Conservation (phyloP, 345 rosid species). For the Populus pruinosa region DNA sequence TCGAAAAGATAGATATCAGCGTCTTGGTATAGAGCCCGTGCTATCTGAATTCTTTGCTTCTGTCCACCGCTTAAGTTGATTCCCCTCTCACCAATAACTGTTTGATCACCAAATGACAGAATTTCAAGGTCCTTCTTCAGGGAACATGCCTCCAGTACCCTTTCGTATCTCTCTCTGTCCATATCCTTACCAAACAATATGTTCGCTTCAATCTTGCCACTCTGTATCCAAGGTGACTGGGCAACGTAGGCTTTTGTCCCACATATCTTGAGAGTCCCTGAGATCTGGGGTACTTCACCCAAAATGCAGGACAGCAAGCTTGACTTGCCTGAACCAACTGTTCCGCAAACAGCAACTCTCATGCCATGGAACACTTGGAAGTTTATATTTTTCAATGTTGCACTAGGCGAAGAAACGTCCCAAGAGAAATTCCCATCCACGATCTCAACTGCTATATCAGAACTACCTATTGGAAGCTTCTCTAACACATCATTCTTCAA, state of each 20-base stretch:
- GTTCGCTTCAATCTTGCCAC: slow-evolving; percentile 35
- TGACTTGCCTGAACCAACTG: slow-evolving; percentile 37
- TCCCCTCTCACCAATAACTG: slow-evolving; percentile 47
- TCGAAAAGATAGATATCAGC: slow-evolving; percentile 43
- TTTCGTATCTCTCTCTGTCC: slow-evolving; percentile 24
- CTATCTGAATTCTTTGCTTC: slow-evolving; percentile 46
- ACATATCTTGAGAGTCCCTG: slow-evolving; percentile 25
- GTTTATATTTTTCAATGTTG: slow-evolving; percentile 26
- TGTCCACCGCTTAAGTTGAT: slow-evolving; percentile 48
- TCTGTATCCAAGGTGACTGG: slow-evolving; percentile 39
- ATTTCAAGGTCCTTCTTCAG: slow-evolving; percentile 38
- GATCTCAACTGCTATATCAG: slow-evolving; percentile 24
- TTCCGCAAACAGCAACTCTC: slow-evolving; percentile 39
- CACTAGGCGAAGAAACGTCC: slow-evolving; percentile 22
- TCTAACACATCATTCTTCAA: slow-evolving; percentile 25
- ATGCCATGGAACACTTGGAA: slow-evolving; percentile 26
- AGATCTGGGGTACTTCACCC: slow-evolving; percentile 30
- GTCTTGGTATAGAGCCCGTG: slow-evolving; percentile 42
- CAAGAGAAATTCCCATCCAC: slow-evolving; percentile 32
- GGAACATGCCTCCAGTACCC: slow-evolving; percentile 33
- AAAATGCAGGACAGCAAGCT: slow-evolving; percentile 32
- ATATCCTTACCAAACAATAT: slow-evolving; percentile 31
- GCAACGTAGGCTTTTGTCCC: slow-evolving; percentile 40
- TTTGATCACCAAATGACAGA: slow-evolving; percentile 41
- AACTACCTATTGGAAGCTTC: slow-evolving; percentile 22